Evolutionary conservation across 2,329 filamentous ascomycete genomes (phyloP).

Genomic region (Colletotrichum sp.): DNA sequence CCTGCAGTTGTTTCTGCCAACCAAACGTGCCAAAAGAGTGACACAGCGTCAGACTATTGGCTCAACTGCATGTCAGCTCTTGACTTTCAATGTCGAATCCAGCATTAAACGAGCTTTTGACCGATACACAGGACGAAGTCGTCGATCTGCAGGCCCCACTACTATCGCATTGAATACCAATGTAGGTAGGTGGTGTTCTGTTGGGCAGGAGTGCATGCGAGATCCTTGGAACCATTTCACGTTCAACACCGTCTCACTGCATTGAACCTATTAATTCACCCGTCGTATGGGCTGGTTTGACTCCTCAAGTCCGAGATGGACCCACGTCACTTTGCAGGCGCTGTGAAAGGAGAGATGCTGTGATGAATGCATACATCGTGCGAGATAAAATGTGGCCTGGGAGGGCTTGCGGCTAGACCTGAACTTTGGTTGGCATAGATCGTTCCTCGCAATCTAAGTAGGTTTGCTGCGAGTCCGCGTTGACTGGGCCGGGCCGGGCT

Average conservation of each 20-base stretch:
- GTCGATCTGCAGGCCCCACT: neutral
- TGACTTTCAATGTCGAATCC: neutral
- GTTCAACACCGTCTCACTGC: rapidly evolving
- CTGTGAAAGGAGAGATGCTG: neutral
- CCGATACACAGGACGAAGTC: neutral
- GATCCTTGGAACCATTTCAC: neutral
- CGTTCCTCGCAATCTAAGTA: neutral
- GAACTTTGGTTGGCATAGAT: rapidly evolving
- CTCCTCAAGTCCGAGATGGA: neutral
- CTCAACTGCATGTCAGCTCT: neutral
- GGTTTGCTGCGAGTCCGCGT: too few relatives aligned
- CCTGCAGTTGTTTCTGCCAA: too few relatives aligned
- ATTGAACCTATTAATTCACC: rapidly evolving
- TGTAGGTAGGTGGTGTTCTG: neutral
- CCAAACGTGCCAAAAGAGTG: neutral
- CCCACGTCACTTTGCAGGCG: neutral
- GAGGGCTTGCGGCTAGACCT: neutral
- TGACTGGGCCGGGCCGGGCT: neutral
- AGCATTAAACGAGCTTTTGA: neutral
- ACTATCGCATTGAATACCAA: neutral
- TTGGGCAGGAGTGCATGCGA: neutral
- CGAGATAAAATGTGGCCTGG: neutral
- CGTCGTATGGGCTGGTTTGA: rapidly evolving
- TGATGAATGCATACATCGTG: rapidly evolving
- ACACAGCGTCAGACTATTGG: neutral